Conservation (phyloP, 441 rosid genomes). For the Metrosideros polymorpha region DNA sequence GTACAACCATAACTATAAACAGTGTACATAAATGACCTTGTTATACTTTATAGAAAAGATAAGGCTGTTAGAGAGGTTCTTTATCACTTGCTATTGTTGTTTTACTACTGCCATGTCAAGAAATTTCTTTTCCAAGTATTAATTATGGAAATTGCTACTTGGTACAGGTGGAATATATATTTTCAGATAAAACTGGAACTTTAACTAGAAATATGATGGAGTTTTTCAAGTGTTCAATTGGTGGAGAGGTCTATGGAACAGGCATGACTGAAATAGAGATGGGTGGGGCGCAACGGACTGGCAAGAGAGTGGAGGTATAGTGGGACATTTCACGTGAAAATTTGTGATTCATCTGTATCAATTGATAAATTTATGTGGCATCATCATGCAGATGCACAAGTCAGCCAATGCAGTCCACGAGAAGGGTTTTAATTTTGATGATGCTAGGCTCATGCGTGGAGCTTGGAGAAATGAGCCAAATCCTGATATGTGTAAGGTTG, state of each 20-base stretch:
- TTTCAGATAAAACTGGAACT: slow-evolving; percentile 99
- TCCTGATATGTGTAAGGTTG: slow-evolving; percentile 75
- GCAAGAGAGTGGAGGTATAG: slow-evolving; percentile 12
- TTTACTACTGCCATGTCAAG: background rate
- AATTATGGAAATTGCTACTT: slow-evolving; percentile 1
- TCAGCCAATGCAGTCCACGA: slow-evolving; percentile 49
- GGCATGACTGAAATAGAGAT: slow-evolving; percentile 94
- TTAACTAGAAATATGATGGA: slow-evolving; percentile 99
- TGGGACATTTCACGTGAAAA: slow-evolving; percentile 12
- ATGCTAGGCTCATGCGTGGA: slow-evolving; percentile 75
- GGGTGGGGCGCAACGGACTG: slow-evolving; percentile 71
- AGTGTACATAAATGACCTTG: background rate
- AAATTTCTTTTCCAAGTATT: background rate
- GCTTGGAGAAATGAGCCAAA: slow-evolving; percentile 78
- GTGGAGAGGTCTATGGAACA: slow-evolving; percentile 91
- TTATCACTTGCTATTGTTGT: background rate
- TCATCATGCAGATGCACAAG: slow-evolving; percentile 31
- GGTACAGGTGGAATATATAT: slow-evolving; percentile 91
- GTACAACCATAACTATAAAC: background rate
- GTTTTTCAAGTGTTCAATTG: slow-evolving; percentile 98
- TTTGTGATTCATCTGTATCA: slow-evolving; percentile 46
- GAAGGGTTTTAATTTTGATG: slow-evolving; percentile 98
- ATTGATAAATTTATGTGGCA: background rate
- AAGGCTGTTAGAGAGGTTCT: background rate
- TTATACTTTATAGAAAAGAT: background rate